Base-by-base conservation (phyloP, 495 filamentous ascomycete species). In the Trichoderma virens region DNA sequence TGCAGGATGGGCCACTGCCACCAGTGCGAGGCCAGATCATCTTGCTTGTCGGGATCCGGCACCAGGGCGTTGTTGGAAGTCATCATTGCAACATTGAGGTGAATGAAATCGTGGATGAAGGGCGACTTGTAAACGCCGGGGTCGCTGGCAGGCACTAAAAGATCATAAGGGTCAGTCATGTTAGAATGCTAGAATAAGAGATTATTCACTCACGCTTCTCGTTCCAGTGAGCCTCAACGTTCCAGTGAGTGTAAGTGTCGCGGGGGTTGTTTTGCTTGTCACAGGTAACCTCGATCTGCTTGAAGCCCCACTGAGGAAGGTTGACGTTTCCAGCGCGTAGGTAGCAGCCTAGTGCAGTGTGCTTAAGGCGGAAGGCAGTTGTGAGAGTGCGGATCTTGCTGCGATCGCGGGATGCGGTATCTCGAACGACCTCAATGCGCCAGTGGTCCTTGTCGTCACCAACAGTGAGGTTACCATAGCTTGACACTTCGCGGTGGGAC, bases 1-100 rank as follows among this genome's bases (percentile, higher is more conserved):
- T 98, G 81, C 32, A 98, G 83, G 67, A 98, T 86, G 30, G 94
- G 94, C 94, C 94, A 98, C 75, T 98, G 93, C 94, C 94, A 98
- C 79, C 93, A 96, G 64, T 92, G 84, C 23, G 94, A 98, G 51
- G 94, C 95, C 32, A 98, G 82, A 72, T 98, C 94, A 72, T 98
- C 94, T 76, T 98, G 94, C 82, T 98, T 98, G 75, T 98, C 94
- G 4, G 94, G 95, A 71, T 98, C 95, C 13, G 94, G 94, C 51
- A 98, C 93, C 25, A 98, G 85, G 43, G 94, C 94, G 73, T 98
- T 98, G 80, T 98, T 98, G 16, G 95, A 98, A 20, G 94, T 98
- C 95, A 98, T 97, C 94, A 98, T 98, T 62, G 95, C 94, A 65
- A 98, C 94, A 75, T 98, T 98, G 59, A 98, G 73, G 73, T 98